Base-by-base conservation (phyloP, 2,329 filamentous ascomycete species). In the Lecanosticta acicola region DNA sequence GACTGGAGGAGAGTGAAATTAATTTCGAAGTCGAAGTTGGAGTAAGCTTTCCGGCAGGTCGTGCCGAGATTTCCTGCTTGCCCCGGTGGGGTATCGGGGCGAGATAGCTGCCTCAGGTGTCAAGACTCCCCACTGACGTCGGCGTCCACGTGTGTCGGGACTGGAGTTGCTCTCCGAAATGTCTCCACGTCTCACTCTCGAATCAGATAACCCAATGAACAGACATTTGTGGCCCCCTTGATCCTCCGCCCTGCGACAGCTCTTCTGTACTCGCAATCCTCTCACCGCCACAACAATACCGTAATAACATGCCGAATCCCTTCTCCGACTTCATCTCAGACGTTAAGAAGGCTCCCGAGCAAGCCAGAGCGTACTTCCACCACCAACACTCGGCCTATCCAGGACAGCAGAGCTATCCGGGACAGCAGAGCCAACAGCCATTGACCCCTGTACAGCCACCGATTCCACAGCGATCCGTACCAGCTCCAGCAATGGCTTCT, bases 401-500 rank as follows among this genome's bases (percentile, higher is more conserved):
- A 7, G 19, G 33, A 32, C 37, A 41, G 32, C 38, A 45, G 18
- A 14, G 32, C 3, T 34, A 42, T 10, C 36, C 36, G 37, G 34
- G 34, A 3, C 24, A 29, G 7, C 24, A n/a, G 7, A 29, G 11
- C 24, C 24, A 29, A 29, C 24, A 29, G 11, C 24, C 24, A 29
- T 45, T 44, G 20, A n/a, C 43, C 9, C 26, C 10, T 20, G 44
- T 37, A 32, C 41, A 35, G 16, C 45, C 45, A 10, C 16, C 39
- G 19, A 38, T 54, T 32, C 46, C 43, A 10, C 29, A 39, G 4
- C 43, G 44, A 36, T 32, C 51, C n/a, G 32, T 24, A 13, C 42
- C 42, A 9, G 9, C 24, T 9, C 11, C 26, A n/a, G 35, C 26
- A 38, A 54, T 51, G 51, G 42, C 46, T 16, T 39, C 46, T n/a